phyloP scores from a whole-genome alignment of 2,329 filamentous ascomycete genomes.

The Penicillium sp. region DNA sequence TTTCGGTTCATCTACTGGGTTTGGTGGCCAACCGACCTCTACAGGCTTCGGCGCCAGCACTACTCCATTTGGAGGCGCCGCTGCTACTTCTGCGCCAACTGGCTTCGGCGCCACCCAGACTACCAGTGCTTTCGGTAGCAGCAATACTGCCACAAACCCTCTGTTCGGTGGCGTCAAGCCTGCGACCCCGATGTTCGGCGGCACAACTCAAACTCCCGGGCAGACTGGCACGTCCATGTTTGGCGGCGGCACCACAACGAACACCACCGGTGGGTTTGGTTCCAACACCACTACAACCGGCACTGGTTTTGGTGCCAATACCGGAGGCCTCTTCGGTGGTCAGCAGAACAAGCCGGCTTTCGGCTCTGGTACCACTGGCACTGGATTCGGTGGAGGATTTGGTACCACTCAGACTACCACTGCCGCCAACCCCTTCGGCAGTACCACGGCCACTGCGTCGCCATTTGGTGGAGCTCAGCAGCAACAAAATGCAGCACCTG shows the following conservation, averaged over 20 bases:
- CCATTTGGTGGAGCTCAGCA: slow-evolving; percentile 47
- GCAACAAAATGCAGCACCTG: slow-evolving; percentile 34
- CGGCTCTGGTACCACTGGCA: slow-evolving; percentile 34
- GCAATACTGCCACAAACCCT: slow-evolving; percentile 35
- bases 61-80: slow-evolving; percentile 41
- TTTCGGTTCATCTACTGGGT: slow-evolving; percentile 51
- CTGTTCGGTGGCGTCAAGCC: slow-evolving; percentile 51
- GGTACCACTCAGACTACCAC: slow-evolving; percentile 40
- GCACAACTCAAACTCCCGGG: slow-evolving; percentile 31
- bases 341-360: slow-evolving; percentile 42
- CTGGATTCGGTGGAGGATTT: slow-evolving; percentile 40
- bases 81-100: slow-evolving; percentile 38
- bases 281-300: slow-evolving; percentile 27
- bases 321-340: slow-evolving; percentile 47
- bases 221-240: slow-evolving; percentile 41
- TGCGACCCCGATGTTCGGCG: slow-evolving; percentile 41
- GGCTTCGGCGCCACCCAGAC: slow-evolving; percentile 49
- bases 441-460: slow-evolving; percentile 39
- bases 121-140: slow-evolving; percentile 42
- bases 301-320: slow-evolving; percentile 31
- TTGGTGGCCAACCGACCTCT: slow-evolving; percentile 44
- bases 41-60: slow-evolving; percentile 49
- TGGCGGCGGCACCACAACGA: slow-evolving; percentile 41
- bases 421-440: slow-evolving; percentile 44
- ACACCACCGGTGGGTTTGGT: slow-evolving; percentile 21